These are phyloP conservation scores for Candida sphagnicola DNA, from an alignment of 805 yeast species.

Conservation along the genomic window DNA sequence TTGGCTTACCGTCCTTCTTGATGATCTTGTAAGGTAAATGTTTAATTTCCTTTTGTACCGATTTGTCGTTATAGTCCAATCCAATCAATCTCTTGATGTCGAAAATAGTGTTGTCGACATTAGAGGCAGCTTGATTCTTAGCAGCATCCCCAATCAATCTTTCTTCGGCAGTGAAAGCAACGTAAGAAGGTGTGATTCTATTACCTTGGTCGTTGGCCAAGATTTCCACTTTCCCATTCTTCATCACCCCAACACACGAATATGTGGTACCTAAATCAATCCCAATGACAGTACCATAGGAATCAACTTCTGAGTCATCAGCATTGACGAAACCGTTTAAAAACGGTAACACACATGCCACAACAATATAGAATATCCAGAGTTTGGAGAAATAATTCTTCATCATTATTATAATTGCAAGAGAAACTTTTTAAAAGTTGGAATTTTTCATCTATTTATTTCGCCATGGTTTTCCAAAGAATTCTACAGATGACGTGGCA, in stretches of 20 bases:
- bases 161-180: constrained; percentile 90
- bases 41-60: constrained; percentile 55
- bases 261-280: constrained; percentile 86
- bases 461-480: background rate
- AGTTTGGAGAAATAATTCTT: constrained; percentile 3
- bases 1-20: constrained; percentile 72
- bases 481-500: constrained; percentile 4
- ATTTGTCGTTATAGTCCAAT: constrained; percentile 77
- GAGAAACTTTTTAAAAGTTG: background rate
- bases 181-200: constrained; percentile 96
- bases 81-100: constrained; percentile 94
- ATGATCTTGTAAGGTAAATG: constrained; percentile 82
- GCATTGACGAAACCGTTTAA: constrained; percentile 18
- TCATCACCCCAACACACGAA: constrained; percentile 94
- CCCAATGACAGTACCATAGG: constrained; percentile 55
- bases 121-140: constrained; percentile 94
- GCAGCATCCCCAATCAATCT: constrained; percentile 96
- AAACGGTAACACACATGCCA: constrained; percentile 36
- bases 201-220: constrained; percentile 98
- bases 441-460: background rate
- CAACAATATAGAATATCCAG: constrained; percentile 23
- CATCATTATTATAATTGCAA: background rate
- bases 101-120: constrained; percentile 86
- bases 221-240: constrained; percentile 89
- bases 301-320: constrained; percentile 24